Evolutionary conservation across 331 rosid genomes (phyloP), one percentile per base, ranked within the genome.

Genomic region (Malus hybrid): DNA sequence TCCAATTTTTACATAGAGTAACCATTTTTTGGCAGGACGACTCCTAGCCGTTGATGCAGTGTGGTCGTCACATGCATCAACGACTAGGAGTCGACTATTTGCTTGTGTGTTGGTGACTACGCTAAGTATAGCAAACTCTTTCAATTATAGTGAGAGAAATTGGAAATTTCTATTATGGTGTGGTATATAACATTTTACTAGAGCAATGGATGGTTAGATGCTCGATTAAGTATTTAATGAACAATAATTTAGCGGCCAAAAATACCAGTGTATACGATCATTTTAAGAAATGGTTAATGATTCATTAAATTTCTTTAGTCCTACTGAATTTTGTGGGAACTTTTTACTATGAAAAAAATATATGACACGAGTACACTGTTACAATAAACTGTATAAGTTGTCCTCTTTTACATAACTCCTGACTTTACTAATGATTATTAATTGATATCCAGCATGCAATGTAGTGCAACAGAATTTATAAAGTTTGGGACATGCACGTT

Each of bases 341-440:
- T 2, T 50, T 50, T 50, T 50, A 50, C 2, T 3, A 50, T 15
- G 8, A 50, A 2, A 5, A 50, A 50, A 0, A 15, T 0, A 5
- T 5, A 15, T 0, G 1, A 15, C 1, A 15, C n/a, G 9, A 50
- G 1, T 0, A 50, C 6, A 50, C 0, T 50, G n/a, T 50, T 1
- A 15, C 0, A 6, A 3, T 50, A 2, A 0, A 39, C 44, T 0
- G 4, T 39, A 39, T 2, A 39, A 39, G 12, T 39, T 0, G 0
- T 6, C 0, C 3, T 2, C 6, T 50, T 14, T 48, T 48, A 48
- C 3, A 5, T 5, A 48, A 6, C 56, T 32, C 14, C 14, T 65
- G 27, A 10, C 16, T 6, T 62, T 6, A 6, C 36, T 65, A 16
- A 18, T n/a, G n/a, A 4, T 66, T 33, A 46, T 28, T 29, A 18